Conservation (phyloP, 2,329 filamentous ascomycete genomes). For the Biscogniauxia mediterranea region DNA sequence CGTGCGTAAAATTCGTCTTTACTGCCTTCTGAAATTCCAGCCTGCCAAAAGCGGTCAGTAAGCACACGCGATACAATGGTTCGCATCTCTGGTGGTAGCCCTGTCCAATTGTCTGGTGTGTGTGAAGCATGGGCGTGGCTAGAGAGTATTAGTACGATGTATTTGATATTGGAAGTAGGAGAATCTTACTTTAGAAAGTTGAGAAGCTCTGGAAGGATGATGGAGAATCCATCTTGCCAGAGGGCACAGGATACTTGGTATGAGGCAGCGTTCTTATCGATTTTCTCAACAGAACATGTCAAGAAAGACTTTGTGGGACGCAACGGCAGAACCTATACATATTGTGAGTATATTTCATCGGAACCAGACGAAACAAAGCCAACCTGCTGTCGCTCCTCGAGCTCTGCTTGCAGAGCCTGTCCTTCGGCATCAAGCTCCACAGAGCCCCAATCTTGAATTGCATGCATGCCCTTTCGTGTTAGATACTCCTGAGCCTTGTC, state of each 20-base stretch:
- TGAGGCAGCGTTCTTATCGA: conserved; percentile 69
- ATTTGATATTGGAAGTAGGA: conserved; percentile 18
- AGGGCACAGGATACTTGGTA: conserved; percentile 75
- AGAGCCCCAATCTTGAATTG: conserved; percentile 78
- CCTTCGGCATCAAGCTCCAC: conserved; percentile 77
- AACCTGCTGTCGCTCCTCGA: conserved; percentile 73
- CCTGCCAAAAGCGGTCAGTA: conserved; percentile 97
- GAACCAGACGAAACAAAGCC: conserved; percentile 13
- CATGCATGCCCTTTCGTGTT: conserved; percentile 67
- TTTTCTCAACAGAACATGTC: conserved; percentile 86
- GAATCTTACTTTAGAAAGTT: conserved; percentile 68
- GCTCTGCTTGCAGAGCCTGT: conserved; percentile 70
- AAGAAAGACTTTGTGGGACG: conserved; percentile 87
- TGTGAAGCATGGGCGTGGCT: conserved; percentile 90
- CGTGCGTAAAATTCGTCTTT: conserved; percentile 95
- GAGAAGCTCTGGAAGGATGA: conserved; percentile 81
- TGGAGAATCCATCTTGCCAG: conserved; percentile 82
- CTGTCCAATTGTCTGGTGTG: conserved; percentile 79
- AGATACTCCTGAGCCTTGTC: conserved; percentile 81
- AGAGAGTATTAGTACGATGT: conserved; percentile 9
- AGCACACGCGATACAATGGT: conserved; percentile 77
- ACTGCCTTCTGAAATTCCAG: conserved; percentile 91
- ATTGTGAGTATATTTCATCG: background rate
- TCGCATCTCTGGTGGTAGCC: conserved; percentile 72
- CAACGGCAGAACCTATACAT: conserved; percentile 65